Base-by-base conservation (phyloP, 2,329 filamentous ascomycete species). In the Neofusicoccum kwambonambiense region DNA sequence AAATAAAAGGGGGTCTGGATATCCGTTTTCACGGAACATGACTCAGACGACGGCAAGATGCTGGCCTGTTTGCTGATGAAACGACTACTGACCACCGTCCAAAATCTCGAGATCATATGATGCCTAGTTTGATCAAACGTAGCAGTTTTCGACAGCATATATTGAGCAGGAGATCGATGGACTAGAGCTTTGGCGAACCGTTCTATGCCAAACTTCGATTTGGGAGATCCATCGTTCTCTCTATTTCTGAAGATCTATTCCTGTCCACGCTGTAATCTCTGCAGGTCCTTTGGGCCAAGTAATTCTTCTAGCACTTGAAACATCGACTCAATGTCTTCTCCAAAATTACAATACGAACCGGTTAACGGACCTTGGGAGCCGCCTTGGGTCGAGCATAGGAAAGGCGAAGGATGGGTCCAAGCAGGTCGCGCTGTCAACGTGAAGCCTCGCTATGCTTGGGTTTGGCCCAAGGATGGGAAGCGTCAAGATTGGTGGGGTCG, bases 381-480 rank as follows among this genome's bases (percentile, higher is more conserved):
- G 8, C 7, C 50, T 34, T 39, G 31, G 22, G 22, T 37, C n/a
- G 68, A 72, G 62, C 74, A 71, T 58, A 49, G 63, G 60, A 37
- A 37, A 47, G n/a, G 12, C 3, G 31, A 37, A 27, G 47, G 22
- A 27, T 76, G 75, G 73, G 64, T 69, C 41, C 72, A 76, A 62
- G 67, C 71, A 7, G 70, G 69, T 3, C 69, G 62, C 22, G 61
- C 27, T 27, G 56, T 51, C 51, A 66, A 69, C 17, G 70, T 76
- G 12, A 77, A 76, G 63, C 70, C 75, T n/a, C 72, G 74, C 22
- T 76, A 80, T 54, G 77, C 78, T 70, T 80, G 76, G 65, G 74
- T 80, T 13, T 81, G 81, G 72, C 81, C 80, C 0, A 76, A 76
- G 52, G 81, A 83, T 66, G 79, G 79, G 35, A 77, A 75, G 42